Percentiles rank a stretch among this genome's conserved stretches.
Conservation (phyloP, 1,284 basidiomycete genomes). For the Cystobasidium pallidum region DNA sequence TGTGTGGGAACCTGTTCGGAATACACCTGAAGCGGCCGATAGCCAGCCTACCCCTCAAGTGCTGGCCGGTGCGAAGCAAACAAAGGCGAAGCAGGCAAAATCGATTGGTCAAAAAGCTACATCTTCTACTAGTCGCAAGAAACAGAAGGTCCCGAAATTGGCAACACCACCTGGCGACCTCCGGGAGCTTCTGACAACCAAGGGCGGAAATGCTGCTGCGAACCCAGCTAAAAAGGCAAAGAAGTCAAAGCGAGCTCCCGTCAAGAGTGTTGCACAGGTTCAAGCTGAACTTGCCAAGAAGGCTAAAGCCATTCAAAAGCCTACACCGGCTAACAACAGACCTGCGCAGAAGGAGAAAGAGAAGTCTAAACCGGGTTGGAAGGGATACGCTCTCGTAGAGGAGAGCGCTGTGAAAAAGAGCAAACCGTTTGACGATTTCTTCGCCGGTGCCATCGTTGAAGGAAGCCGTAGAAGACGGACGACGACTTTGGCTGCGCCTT, state of each 20-base stretch:
- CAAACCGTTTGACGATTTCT: background rate
- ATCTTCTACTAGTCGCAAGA: background rate
- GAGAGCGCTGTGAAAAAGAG: background rate
- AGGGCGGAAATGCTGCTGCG: background rate
- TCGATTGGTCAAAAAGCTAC: background rate
- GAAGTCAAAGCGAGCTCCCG: constrained; percentile 8
- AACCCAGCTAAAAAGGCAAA: background rate
- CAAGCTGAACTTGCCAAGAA: background rate
- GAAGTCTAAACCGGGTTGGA: constrained; percentile 24
- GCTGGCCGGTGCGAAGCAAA: background rate
- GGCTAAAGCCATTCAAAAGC: background rate
- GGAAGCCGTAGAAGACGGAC: background rate
- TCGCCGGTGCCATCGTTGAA: background rate
- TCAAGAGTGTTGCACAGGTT: background rate
- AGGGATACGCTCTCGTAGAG: constrained; percentile 18
- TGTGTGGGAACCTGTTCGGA: background rate
- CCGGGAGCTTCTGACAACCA: too few relatives aligned
- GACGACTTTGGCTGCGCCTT: background rate
- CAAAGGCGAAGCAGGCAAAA: background rate
- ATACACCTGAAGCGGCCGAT: background rate
- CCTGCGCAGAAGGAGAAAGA: background rate
- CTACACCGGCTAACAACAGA: background rate
- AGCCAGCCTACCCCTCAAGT: background rate
- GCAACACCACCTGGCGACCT: background rate
- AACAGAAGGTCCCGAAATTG: background rate